These are phyloP conservation scores for Brettanomyces custersianus DNA, from an alignment of 805 yeast species.

Conservation along the genomic window DNA sequence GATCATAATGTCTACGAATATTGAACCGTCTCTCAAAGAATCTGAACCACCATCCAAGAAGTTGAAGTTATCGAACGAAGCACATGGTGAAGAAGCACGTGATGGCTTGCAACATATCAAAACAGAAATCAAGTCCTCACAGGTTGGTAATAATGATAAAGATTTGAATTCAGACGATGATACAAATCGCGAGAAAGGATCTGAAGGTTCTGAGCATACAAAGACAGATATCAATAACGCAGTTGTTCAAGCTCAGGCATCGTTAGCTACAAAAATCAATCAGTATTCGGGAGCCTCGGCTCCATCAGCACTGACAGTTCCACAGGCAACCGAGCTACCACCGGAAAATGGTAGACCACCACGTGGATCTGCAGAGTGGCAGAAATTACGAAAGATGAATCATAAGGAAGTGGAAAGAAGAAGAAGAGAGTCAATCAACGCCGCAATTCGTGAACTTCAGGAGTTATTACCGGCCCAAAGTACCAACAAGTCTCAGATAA, in stretches of 20 bases:
- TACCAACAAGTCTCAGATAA: slow-evolving; percentile 83
- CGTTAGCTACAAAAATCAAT: background rate
- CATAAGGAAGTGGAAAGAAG: slow-evolving; percentile 95
- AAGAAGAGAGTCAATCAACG: slow-evolving; percentile 80
- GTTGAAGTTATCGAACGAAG: too few relatives aligned
- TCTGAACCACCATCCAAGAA: too few relatives aligned
- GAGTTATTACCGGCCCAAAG: slow-evolving; percentile 74
- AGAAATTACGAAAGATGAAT: slow-evolving; percentile 71
- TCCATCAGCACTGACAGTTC: slow-evolving; percentile 4
- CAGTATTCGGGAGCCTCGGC: background rate
- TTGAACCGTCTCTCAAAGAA: too few relatives aligned
- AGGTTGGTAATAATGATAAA: too few relatives aligned
- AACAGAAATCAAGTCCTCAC: too few relatives aligned
- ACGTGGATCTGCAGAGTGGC: slow-evolving; percentile 82
- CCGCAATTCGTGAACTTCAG: slow-evolving; percentile 77
- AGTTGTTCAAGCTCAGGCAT: background rate
- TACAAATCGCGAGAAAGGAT: too few relatives aligned
- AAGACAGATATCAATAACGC: background rate
- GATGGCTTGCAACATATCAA: too few relatives aligned
- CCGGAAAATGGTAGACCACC: slow-evolving; percentile 35
- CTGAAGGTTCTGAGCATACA: too few relatives aligned
- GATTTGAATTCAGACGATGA: too few relatives aligned
- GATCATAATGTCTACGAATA: too few relatives aligned
- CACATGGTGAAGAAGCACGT: too few relatives aligned
- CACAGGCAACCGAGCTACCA: slow-evolving; percentile 4